A percentile compares a stretch with the other conserved stretches of the same genome.
These are phyloP conservation scores for Brassica nigra DNA, from an alignment of 345 rosid species.

Conservation along the genomic window DNA sequence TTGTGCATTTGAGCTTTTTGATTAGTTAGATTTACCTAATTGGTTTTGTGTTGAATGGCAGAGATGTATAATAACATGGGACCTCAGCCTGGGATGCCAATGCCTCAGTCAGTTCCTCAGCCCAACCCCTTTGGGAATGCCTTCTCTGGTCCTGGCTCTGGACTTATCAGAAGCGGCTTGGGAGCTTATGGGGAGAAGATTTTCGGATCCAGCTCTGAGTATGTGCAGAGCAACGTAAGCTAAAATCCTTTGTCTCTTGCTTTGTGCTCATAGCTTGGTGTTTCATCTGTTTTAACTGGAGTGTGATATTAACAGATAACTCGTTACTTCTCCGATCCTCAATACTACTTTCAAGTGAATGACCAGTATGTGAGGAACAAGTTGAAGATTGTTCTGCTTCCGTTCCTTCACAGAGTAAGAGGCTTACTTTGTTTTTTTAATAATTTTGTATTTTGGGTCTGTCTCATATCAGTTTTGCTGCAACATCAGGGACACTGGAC, in stretches of 20 bases:
- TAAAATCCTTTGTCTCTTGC: constrained; percentile 18
- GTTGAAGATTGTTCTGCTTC: constrained; percentile 85
- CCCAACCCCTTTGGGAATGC: constrained; percentile 87
- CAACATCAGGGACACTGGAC: constrained; percentile 85
- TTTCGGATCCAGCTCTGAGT: constrained; percentile 92
- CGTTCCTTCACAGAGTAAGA: constrained; percentile 87
- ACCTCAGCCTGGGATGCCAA: constrained; percentile 69
- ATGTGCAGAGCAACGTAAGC: constrained; percentile 95
- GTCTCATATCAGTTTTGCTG: constrained; percentile 23
- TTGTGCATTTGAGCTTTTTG: neutral
- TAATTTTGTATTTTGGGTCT: neutral
- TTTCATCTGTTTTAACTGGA: neutral
- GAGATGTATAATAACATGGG: constrained; percentile 81
- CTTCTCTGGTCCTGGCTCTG: constrained; percentile 95
- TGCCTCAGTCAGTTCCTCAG: constrained; percentile 67
- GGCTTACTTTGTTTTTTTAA: constrained; percentile 14
- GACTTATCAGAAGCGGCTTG: constrained; percentile 80
- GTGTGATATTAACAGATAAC: constrained; percentile 60
- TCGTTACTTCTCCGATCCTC: constrained; percentile 91
- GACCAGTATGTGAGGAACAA: constrained; percentile 97
- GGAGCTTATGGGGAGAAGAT: constrained; percentile 95
- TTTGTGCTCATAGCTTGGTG: neutral
- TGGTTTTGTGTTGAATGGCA: constrained; percentile 32
- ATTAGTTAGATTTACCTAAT: neutral
- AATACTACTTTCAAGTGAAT: constrained; percentile 96